Evolutionary conservation across 2,329 filamentous ascomycete species (phyloP), one percentile per base, ranked within the genome.

Genomic region (Plectosphaerella sp.): DNA sequence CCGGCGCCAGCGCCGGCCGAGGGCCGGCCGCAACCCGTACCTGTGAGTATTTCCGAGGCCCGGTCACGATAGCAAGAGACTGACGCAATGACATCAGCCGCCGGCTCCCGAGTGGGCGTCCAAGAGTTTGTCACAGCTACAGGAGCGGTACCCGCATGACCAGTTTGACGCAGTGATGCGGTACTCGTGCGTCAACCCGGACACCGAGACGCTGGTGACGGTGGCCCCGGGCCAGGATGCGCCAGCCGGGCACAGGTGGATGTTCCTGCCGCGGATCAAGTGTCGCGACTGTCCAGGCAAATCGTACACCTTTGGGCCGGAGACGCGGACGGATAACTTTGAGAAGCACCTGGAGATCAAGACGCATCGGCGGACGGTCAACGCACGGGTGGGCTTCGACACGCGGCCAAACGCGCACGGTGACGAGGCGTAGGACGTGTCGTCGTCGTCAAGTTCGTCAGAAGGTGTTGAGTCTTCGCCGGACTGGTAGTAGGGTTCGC

Each of bases 251-350:
- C 75, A 90, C 55, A 89, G 87, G 62, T 90, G 87, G 60, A 88
- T 89, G 71, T 97, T 88, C 70, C 77, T 96, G 48, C 94, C 94
- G 9, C 81, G 94, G 48, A 97, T 99, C 57, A 82, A 90, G 53
- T 99, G 94, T 67, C 83, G 87, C 46, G 94, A 99, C 68, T 97
- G 94, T 66, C 90, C 91, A 0, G 91, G 90, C 28, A 97, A 97
- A 69, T 76, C 96, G 11, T 99, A 99, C 69, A 96, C 92, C 0
- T 90, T 92, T 0, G 89, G 91, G 0, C 91, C 92, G 0, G 90
- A 87, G 22, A 88, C 82, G 66, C 91, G 91, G 3, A 89, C 93
- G 5, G 86, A 86, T 45, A 96, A 96, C 64, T 99, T 99, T 57
- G 90, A 96, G 70, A 84, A 95, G 1, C 94, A 99, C 72, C 76